Percentiles rank a stretch among this genome's conserved stretches.
phyloP scores from a whole-genome alignment of 1,284 basidiomycete genomes.

The Neolentinus lepideus region DNA sequence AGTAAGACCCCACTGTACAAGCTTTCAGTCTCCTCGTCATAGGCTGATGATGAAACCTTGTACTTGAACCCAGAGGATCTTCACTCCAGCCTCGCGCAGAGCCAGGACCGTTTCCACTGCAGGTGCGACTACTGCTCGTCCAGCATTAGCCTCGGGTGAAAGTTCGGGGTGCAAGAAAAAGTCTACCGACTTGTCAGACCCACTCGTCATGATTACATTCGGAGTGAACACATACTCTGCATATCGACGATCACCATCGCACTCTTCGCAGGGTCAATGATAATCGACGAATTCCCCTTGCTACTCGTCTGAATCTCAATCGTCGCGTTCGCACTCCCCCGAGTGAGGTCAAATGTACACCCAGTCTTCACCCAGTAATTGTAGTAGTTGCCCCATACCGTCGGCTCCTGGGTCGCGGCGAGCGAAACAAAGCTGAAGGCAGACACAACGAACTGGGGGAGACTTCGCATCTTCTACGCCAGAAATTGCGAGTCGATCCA shows the following conservation, averaged over 20 bases:
- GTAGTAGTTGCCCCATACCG: slow-evolving; percentile 6
- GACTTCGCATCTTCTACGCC: too few species aligned
- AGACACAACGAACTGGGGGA: too few species aligned
- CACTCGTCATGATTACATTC: neutral
- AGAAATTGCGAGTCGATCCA: too few species aligned
- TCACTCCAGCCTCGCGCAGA: slow-evolving; percentile 10
- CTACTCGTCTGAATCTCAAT: neutral
- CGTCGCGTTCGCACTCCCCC: slow-evolving; percentile 2
- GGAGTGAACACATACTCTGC: slow-evolving; percentile 10
- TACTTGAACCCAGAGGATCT: slow-evolving; percentile 9
- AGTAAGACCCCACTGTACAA: slow-evolving; percentile 8
- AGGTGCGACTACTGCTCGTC: slow-evolving; percentile 4
- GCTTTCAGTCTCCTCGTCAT: neutral
- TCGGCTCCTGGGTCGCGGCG: neutral
- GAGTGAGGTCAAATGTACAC: slow-evolving; percentile 5
- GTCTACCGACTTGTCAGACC: slow-evolving; percentile 1
- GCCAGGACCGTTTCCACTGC: slow-evolving; percentile 8
- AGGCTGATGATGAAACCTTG: neutral
- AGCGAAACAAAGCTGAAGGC: neutral
- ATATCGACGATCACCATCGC: slow-evolving; percentile 13
- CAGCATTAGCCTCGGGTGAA: neutral
- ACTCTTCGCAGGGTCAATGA: slow-evolving; percentile 6
- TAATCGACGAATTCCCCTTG: slow-evolving; percentile 1
- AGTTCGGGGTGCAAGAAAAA: slow-evolving; percentile 9
- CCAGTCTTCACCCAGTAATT: slow-evolving; percentile 6